Conservation (phyloP, 352 stramenopile species). For the Globisporangium apiculatum region DNA sequence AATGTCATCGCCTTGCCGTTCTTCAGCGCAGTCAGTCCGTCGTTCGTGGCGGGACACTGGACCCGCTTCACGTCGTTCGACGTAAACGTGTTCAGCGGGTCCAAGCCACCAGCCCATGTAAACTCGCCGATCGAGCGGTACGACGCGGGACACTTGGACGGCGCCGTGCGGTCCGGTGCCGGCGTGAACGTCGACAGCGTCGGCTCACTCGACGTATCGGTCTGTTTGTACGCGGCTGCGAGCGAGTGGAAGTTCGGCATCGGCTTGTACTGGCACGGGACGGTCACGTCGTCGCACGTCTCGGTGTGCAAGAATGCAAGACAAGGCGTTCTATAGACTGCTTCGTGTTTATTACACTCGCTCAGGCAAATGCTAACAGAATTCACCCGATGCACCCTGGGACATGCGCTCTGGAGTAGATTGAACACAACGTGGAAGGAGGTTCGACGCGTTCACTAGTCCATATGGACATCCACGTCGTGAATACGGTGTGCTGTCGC, state of each 20-base stretch:
- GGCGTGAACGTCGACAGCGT: conserved; percentile 21
- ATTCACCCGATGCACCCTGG: too few relatives aligned
- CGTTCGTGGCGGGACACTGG: conserved; percentile 3
- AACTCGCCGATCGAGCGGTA: conserved; percentile 20
- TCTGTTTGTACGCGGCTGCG: conserved; percentile 25
- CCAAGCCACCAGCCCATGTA: conserved; percentile 18
- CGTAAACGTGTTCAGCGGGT: conserved; percentile 19
- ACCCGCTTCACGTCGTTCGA: conserved; percentile 3
- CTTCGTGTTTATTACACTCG: too few relatives aligned
- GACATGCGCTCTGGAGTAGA: too few relatives aligned
- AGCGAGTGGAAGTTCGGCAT: conserved; percentile 68
- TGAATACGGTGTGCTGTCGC: too few relatives aligned
- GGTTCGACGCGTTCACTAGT: too few relatives aligned
- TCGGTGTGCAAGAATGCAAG: conserved; percentile 64
- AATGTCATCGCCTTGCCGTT: not conserved
- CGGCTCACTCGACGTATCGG: conserved; percentile 22
- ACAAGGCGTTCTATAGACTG: conserved; percentile 58
- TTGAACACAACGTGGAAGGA: too few relatives aligned
- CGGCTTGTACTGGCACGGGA: conserved; percentile 38
- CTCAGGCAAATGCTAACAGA: too few relatives aligned
- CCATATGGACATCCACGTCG: too few relatives aligned
- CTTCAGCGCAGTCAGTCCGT: not conserved
- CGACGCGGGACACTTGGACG: conserved; percentile 12
- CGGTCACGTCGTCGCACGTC: conserved; percentile 46
- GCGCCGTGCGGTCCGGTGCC: conserved; percentile 6